phyloP scores from a whole-genome alignment of 495 filamentous ascomycete genomes.

The Penicillium salamii region DNA sequence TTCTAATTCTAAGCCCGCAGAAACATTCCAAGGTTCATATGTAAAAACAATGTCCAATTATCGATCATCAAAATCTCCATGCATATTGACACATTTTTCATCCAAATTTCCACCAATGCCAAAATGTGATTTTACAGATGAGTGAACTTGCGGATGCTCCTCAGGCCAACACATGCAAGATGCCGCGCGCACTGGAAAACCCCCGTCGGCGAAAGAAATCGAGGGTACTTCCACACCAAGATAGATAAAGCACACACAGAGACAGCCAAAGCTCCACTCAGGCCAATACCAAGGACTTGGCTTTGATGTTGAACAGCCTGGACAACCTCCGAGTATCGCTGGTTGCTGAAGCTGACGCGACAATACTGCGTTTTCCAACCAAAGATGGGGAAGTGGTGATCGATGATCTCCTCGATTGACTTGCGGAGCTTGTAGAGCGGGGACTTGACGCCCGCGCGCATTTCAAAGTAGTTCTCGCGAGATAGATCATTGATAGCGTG shows the following conservation, averaged over 20 bases:
- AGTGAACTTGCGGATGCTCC: neutral
- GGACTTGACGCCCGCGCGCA: constrained; percentile 77
- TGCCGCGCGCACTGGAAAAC: constrained; percentile 5
- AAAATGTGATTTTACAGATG: neutral
- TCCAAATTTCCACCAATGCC: neutral
- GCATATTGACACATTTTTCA: neutral
- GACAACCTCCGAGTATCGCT: constrained; percentile 83
- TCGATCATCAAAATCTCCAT: too few relatives aligned
- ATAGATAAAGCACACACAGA: constrained; percentile 25
- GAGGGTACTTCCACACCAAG: constrained; percentile 32
- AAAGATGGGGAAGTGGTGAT: constrained; percentile 66
- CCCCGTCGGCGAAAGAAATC: constrained; percentile 13
- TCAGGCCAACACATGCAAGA: constrained; percentile 6
- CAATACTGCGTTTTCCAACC: constrained; percentile 93
- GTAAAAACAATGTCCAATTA: neutral
- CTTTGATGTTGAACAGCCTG: constrained; percentile 66
- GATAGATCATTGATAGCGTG: constrained; percentile 92
- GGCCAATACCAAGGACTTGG: constrained; percentile 44
- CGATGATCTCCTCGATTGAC: constrained; percentile 78
- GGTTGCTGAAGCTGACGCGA: constrained; percentile 89
- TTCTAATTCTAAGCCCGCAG: neutral
- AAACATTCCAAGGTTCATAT: too few relatives aligned
- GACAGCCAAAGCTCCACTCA: constrained; percentile 28
- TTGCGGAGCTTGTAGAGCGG: constrained; percentile 76
- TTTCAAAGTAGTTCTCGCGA: constrained; percentile 87